Evolutionary conservation across 305 asterid species (phyloP).

Genomic region (Plantago lanceolata): DNA sequence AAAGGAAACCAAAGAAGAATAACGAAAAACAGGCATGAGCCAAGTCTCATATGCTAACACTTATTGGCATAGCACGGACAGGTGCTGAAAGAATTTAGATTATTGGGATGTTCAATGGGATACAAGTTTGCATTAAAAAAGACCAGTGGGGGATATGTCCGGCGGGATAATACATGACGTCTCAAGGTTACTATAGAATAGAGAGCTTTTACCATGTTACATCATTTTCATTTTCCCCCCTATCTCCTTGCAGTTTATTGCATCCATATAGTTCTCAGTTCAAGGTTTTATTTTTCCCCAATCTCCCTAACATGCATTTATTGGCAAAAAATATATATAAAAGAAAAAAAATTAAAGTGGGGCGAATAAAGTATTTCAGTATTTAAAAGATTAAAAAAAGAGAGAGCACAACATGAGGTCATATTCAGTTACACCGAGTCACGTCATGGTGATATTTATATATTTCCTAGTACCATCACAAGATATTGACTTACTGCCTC

Average conservation of each 20-base stretch:
- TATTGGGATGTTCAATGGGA: not conserved
- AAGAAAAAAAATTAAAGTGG: not conserved
- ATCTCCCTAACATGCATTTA: not conserved
- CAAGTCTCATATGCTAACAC: conserved; percentile 12
- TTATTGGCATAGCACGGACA: not conserved
- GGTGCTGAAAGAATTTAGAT: too few species aligned
- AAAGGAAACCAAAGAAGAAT: conserved; percentile 11
- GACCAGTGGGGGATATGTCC: not conserved
- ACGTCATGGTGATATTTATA: not conserved
- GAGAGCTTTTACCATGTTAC: not conserved
- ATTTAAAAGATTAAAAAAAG: too few species aligned
- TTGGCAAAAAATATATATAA: not conserved
- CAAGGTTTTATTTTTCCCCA: not conserved
- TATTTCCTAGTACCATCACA: not conserved
- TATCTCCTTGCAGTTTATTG: too few species aligned
- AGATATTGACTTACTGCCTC: conserved; percentile 5
- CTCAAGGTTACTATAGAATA: not conserved
- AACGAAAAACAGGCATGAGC: not conserved
- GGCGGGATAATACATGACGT: not conserved
- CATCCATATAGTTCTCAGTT: not conserved
- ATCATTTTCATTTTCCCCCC: not conserved
- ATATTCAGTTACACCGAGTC: too few species aligned
- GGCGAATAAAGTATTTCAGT: too few species aligned
- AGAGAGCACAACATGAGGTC: too few species aligned
- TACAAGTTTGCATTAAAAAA: not conserved